These are phyloP conservation scores for Podospora pseudocomata DNA, from an alignment of 495 filamentous ascomycete species.

Conservation along the genomic window DNA sequence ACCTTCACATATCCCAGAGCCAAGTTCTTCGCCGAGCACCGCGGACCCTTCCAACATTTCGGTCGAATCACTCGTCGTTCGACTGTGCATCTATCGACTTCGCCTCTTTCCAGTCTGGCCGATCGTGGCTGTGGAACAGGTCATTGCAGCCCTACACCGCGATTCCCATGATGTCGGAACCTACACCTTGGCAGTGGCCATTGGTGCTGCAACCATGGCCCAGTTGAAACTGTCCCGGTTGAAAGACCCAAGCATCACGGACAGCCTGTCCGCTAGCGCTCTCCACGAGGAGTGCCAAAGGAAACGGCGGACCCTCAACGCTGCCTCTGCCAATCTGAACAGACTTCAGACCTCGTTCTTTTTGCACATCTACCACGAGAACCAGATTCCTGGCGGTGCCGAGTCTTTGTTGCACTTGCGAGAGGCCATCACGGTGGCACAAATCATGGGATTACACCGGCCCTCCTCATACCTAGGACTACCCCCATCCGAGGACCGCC, in stretches of 20 bases:
- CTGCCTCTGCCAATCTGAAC: constrained; percentile 25
- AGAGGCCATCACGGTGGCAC: constrained; percentile 45
- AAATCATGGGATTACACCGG: constrained; percentile 45
- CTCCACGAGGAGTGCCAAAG: constrained; percentile 28
- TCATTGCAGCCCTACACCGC: constrained; percentile 36
- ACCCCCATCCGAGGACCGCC: constrained; percentile 30
- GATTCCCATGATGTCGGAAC: constrained; percentile 36
- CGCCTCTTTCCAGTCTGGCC: constrained; percentile 50
- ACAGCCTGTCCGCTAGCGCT: constrained; percentile 24
- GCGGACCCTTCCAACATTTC: constrained; percentile 6
- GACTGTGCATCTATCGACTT: constrained; percentile 41
- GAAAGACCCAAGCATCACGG: constrained; percentile 24
- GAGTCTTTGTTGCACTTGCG: constrained; percentile 42
- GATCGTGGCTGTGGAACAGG: constrained; percentile 41
- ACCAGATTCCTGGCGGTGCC: constrained; percentile 39
- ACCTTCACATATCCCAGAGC: neutral
- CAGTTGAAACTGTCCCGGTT: constrained; percentile 41
- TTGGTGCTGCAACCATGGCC: constrained; percentile 45
- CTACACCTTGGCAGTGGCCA: constrained; percentile 40
- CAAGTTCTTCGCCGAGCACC: neutral
- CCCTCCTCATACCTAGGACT: constrained; percentile 35
- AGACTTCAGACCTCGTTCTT: constrained; percentile 43
- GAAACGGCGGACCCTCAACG: constrained; percentile 12
- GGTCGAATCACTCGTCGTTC: constrained; percentile 28
- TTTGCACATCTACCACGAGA: constrained; percentile 46